Conservation (phyloP, 768 basidiomycete genomes). For the Panaeolus cyanescens region DNA sequence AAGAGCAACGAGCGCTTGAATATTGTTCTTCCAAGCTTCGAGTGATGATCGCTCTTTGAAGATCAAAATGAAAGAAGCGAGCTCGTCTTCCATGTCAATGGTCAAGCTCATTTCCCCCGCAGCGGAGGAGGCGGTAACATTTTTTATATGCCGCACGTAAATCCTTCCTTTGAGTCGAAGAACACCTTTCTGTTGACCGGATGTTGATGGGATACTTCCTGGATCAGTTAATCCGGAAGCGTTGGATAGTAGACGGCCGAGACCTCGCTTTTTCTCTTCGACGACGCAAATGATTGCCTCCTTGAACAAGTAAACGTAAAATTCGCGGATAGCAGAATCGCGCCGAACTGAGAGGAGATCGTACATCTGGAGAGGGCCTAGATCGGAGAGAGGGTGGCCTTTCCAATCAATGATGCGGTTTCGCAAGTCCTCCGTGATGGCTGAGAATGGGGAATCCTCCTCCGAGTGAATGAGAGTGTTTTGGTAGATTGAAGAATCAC, state of each 20-base stretch:
- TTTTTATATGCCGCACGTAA: constrained; percentile 92
- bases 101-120: constrained; percentile 90
- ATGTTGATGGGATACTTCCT: constrained; percentile 40
- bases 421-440: constrained; percentile 87
- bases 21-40: constrained; percentile 86
- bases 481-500: constrained; percentile 29
- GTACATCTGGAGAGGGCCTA: constrained; percentile 90
- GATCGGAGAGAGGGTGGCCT: constrained; percentile 85
- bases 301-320: constrained; percentile 95
- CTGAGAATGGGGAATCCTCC: constrained; percentile 76
- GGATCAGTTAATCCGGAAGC: constrained; percentile 59
- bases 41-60: constrained; percentile 90
- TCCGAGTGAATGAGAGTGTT: constrained; percentile 45
- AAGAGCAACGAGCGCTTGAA: constrained; percentile 74
- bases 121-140: constrained; percentile 78
- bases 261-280: constrained; percentile 88
- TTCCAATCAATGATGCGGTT: constrained; percentile 96
- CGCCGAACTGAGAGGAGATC: constrained; percentile 89
- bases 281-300: constrained; percentile 98
- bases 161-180: constrained; percentile 93
- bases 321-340: constrained; percentile 88
- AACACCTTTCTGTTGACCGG: constrained; percentile 59
- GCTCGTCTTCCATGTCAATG: constrained; percentile 97
- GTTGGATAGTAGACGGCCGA: constrained; percentile 72
- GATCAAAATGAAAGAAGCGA: constrained; percentile 94